These are phyloP conservation scores for Rhodomyrtus tomentosa DNA, from an alignment of 345 rosid genomes.

Conservation along the genomic window DNA sequence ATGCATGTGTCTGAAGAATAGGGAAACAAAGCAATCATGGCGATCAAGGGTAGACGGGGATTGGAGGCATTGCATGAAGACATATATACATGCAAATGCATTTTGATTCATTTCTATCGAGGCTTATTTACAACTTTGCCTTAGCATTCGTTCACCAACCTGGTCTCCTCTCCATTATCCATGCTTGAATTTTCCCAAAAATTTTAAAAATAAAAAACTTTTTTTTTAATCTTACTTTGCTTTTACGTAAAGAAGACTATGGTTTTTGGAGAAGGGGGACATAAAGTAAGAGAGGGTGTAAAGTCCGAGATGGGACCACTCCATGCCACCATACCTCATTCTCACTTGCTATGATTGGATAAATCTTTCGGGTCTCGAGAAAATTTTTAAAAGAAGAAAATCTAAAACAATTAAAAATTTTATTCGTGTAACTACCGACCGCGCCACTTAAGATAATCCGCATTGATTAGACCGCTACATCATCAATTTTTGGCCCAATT, in stretches of 20 bases:
- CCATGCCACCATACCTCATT: neutral
- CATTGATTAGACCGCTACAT: too few species aligned
- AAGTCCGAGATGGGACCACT: slow-evolving; percentile 47
- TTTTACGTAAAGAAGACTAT: slow-evolving; percentile 56
- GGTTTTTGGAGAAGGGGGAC: slow-evolving; percentile 14
- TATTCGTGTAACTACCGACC: too few species aligned
- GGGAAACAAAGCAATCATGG: neutral
- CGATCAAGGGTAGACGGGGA: neutral
- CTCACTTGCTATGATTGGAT: neutral
- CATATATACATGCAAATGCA: neutral
- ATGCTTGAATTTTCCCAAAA: neutral
- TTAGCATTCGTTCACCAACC: neutral
- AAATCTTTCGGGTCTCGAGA: neutral
- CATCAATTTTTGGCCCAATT: too few species aligned
- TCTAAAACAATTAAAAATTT: too few species aligned
- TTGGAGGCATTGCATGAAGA: neutral
- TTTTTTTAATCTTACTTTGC: slow-evolving; percentile 22
- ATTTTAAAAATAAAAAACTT: neutral
- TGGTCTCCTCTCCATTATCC: neutral
- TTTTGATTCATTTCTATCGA: neutral
- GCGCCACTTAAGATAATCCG: too few species aligned
- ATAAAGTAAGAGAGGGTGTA: slow-evolving; percentile 13
- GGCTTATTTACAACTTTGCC: neutral
- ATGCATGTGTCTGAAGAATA: neutral
- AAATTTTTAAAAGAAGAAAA: neutral